These are phyloP conservation scores for Neonectria magnoliae DNA, from an alignment of 2,329 filamentous ascomycete species.

Conservation along the genomic window DNA sequence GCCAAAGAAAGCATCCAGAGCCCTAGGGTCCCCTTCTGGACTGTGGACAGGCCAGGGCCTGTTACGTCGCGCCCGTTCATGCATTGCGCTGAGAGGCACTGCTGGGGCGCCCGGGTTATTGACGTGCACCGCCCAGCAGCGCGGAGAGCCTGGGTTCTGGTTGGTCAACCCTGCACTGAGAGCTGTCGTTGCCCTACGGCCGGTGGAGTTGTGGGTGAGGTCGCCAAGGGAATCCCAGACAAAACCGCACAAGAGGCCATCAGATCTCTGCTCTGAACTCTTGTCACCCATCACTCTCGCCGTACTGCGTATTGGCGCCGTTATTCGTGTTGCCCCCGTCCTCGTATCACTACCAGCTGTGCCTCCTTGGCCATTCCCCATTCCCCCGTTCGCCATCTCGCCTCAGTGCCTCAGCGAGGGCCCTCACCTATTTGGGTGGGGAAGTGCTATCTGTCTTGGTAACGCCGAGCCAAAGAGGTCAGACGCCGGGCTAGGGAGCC, in stretches of 20 bases:
- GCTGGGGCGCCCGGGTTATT: not conserved
- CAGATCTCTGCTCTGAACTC: conserved; percentile 5
- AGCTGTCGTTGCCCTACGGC: conserved; percentile 7
- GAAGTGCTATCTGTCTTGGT: not conserved
- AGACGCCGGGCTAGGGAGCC: not conserved
- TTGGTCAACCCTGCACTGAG: conserved; percentile 13
- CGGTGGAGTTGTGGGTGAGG: not conserved
- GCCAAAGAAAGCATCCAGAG: conserved; percentile 5
- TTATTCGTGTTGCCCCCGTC: not conserved
- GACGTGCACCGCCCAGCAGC: not conserved
- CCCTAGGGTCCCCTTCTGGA: not conserved
- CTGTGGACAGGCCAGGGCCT: not conserved
- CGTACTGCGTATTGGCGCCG: not conserved
- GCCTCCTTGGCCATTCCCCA: not conserved
- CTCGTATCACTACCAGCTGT: conserved; percentile 18
- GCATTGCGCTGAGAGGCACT: conserved; percentile 8
- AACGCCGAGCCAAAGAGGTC: conserved; percentile 1
- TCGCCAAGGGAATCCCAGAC: conserved; percentile 14
- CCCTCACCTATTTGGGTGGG: conserved; percentile 4
- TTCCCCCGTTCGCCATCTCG: conserved; percentile 2
- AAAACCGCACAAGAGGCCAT: not conserved
- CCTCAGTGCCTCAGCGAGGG: not conserved
- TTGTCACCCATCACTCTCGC: conserved; percentile 5
- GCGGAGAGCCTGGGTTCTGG: conserved; percentile 4
- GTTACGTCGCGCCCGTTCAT: conserved; percentile 15